Conservation (phyloP, 352 stramenopile species). For the Phytophthora sp. region DNA sequence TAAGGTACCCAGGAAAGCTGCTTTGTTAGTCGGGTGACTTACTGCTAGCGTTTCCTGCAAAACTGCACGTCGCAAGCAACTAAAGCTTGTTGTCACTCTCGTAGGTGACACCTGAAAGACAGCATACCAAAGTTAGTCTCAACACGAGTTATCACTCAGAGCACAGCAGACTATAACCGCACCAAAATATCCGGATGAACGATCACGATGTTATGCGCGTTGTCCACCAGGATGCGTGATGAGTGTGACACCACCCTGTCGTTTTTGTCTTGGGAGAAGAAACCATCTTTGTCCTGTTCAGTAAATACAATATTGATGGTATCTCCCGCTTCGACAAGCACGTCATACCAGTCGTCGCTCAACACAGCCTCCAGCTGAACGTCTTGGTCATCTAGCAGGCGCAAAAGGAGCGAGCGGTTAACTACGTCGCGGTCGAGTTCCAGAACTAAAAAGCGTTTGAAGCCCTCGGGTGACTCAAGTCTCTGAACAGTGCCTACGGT, state of each 20-base stretch:
- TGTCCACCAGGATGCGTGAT: slow-evolving; percentile 50
- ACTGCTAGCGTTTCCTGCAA: slow-evolving; percentile 74
- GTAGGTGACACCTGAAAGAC: slow-evolving; percentile 74
- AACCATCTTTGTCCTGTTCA: slow-evolving; percentile 45
- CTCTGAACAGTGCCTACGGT: neutral
- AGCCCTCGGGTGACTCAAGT: slow-evolving; percentile 33
- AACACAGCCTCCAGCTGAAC: slow-evolving; percentile 63
- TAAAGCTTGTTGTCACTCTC: slow-evolving; percentile 78
- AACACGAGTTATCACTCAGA: neutral
- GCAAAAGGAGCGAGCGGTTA: slow-evolving; percentile 58
- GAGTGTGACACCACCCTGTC: slow-evolving; percentile 1
- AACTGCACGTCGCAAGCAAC: slow-evolving; percentile 70
- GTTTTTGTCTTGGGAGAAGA: slow-evolving; percentile 44
- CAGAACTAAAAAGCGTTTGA: slow-evolving; percentile 66
- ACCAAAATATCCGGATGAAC: slow-evolving; percentile 83
- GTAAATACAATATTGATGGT: slow-evolving; percentile 84
- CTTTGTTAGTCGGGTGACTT: slow-evolving; percentile 55
- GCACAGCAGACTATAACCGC: neutral
- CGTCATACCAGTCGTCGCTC: slow-evolving; percentile 80
- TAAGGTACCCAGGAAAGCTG: slow-evolving; percentile 75
- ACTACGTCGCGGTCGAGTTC: slow-evolving; percentile 63
- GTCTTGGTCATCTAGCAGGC: slow-evolving; percentile 74
- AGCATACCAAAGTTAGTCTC: slow-evolving; percentile 2
- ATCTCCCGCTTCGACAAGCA: slow-evolving; percentile 70
- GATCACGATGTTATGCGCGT: slow-evolving; percentile 64